phyloP scores from a whole-genome alignment of 129 eudicot genomes.

The Smallanthus sonchifolius region DNA sequence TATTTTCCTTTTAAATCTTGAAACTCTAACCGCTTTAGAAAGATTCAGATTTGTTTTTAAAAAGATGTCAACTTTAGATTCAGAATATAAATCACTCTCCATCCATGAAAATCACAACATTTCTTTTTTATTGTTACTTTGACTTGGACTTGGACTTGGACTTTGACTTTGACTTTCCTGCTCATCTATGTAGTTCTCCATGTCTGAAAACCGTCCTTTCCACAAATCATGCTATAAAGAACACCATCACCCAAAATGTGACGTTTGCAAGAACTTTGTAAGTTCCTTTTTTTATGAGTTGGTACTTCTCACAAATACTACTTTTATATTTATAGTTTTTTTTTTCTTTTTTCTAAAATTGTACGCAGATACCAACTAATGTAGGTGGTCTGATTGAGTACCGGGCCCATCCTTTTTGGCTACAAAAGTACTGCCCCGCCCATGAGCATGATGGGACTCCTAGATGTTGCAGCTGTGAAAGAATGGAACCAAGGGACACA shows the following conservation, averaged over 20 bases:
- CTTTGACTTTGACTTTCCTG: conserved; percentile 11
- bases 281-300: conserved; percentile 29
- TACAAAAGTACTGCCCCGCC: conserved; percentile 88
- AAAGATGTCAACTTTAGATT: background rate
- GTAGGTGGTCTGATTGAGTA: conserved; percentile 84
- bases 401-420: conserved; percentile 97
- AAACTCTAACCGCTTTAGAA: conserved; percentile 11
- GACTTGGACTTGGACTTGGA: background rate
- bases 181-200: conserved; percentile 57
- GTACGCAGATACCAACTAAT: conserved; percentile 72
- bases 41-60: background rate
- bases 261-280: conserved; percentile 85
- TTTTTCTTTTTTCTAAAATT: background rate
- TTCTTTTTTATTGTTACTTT: background rate
- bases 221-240: conserved; percentile 91
- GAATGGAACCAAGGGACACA: conserved; percentile 88
- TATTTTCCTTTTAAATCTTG: conserved; percentile 15
- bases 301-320: background rate
- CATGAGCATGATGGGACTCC: conserved; percentile 91
- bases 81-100: conserved; percentile 3
- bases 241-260: conserved; percentile 86
- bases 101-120: conserved; percentile 2
- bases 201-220: conserved; percentile 75
- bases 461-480: conserved; percentile 96
- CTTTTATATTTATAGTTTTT: background rate